A percentile compares a stretch with the other conserved stretches of the same genome.
Conservation (phyloP, 345 rosid species). For the Laguncularia racemosa region DNA sequence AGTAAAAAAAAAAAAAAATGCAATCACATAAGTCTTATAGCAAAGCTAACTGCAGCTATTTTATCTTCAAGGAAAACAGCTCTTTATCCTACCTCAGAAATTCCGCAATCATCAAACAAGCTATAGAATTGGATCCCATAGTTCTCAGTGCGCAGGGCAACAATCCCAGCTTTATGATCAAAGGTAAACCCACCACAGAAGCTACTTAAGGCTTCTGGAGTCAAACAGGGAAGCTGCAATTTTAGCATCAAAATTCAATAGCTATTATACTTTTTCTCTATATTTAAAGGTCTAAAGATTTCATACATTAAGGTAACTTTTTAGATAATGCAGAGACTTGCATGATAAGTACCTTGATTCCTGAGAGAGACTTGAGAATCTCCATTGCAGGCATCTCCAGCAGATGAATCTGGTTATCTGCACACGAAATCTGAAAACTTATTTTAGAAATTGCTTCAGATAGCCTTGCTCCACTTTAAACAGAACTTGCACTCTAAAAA, state of each 20-base stretch:
- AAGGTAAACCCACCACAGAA: slow-evolving; percentile 53
- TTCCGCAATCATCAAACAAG: slow-evolving; percentile 67
- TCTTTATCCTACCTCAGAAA: slow-evolving; percentile 59
- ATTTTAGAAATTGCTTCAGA: slow-evolving; percentile 16
- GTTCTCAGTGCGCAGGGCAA: slow-evolving; percentile 72
- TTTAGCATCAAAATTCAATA: no score
- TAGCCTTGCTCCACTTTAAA: background rate
- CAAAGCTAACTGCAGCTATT: no score
- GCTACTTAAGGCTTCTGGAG: slow-evolving; percentile 41
- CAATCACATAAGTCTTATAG: background rate
- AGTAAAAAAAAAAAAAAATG: no score
- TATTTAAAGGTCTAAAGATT: no score
- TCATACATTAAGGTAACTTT: background rate
- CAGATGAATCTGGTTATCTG: slow-evolving; percentile 92
- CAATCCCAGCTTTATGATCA: slow-evolving; percentile 54
- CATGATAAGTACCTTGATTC: slow-evolving; percentile 72
- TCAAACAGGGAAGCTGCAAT: slow-evolving; percentile 69
- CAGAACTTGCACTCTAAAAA: background rate
- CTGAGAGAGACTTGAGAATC: slow-evolving; percentile 70
- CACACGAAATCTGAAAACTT: slow-evolving; percentile 73
- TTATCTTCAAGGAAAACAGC: background rate
- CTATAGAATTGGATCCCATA: slow-evolving; percentile 82
- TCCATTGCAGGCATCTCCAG: slow-evolving; percentile 91
- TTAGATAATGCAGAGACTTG: background rate
- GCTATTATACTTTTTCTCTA: no score